Evolutionary conservation across 495 filamentous ascomycete species (phyloP).

Genomic region (Hypoxylon perforatum): DNA sequence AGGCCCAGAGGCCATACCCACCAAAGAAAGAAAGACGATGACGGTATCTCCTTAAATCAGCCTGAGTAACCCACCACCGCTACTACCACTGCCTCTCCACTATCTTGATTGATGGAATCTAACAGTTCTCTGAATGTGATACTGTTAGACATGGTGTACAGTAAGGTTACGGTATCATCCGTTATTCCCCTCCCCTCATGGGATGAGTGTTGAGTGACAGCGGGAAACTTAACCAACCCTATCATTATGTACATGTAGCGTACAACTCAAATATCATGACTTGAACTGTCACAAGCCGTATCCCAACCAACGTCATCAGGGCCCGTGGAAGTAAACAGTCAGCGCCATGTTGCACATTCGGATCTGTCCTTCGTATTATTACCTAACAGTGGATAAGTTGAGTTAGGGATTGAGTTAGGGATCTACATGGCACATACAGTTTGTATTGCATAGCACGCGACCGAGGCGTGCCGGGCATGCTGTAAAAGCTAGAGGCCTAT

Average conservation of each 20-base stretch:
- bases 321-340: constrained; percentile 17
- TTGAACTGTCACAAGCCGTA: constrained; percentile 19
- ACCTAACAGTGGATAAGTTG: not conserved
- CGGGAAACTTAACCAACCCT: not conserved
- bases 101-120: constrained; percentile 7
- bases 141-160: constrained; percentile 13
- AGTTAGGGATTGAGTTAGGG: constrained; percentile 11
- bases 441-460: constrained; percentile 12
- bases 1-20: constrained; percentile 16
- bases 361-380: not conserved
- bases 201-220: not conserved
- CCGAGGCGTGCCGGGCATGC: constrained; percentile 10
- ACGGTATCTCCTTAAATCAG: constrained; percentile 29
- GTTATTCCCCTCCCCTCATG: not conserved
- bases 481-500: constrained; percentile 19
- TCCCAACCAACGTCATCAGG: constrained; percentile 6
- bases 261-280: not conserved
- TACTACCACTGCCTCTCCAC: not conserved
- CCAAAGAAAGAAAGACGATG: constrained; percentile 30
- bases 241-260: not conserved
- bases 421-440: constrained; percentile 17
- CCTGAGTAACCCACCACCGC: constrained; percentile 32
- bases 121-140: constrained; percentile 13
- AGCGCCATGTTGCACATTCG: not conserved
- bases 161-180: constrained; percentile 31